Percentiles rank a stretch among this genome's conserved stretches.
Evolutionary conservation across 2,329 filamentous ascomycete genomes (phyloP).

Genomic region (Bipolaris cookei): DNA sequence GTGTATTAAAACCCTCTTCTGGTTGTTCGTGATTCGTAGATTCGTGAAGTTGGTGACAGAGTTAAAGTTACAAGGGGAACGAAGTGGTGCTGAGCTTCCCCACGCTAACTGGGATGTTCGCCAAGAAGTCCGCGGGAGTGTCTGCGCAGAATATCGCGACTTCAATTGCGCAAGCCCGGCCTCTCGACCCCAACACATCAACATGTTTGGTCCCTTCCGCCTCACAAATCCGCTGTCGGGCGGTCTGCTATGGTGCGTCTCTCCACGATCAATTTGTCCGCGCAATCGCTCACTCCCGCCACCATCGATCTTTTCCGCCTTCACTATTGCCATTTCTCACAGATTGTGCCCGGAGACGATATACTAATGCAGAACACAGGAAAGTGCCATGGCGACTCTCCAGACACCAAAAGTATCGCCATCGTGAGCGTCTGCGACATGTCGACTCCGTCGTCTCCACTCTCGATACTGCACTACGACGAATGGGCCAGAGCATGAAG

Average conservation of each 20-base stretch:
- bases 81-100: conserved; percentile 23
- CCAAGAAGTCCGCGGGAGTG: conserved; percentile 43
- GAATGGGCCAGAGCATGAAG: conserved; percentile 72
- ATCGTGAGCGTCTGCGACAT: conserved; percentile 56
- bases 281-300: background rate
- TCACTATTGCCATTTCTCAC: conserved; percentile 1
- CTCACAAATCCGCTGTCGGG: conserved; percentile 50
- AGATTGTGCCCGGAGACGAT: conserved; percentile 11
- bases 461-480: conserved; percentile 77
- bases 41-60: background rate
- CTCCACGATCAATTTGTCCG: background rate
- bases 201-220: conserved; percentile 51
- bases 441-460: conserved; percentile 89
- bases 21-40: background rate
- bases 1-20: background rate
- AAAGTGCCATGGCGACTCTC: conserved; percentile 98
- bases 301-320: background rate
- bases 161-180: conserved; percentile 14
- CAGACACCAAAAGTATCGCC: conserved; percentile 60
- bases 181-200: conserved; percentile 27
- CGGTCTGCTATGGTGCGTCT: conserved; percentile 47
- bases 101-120: conserved; percentile 34
- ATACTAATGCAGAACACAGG: conserved; percentile 57
- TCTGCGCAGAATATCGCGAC: conserved; percentile 32
- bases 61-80: background rate